Percentiles rank a stretch among this genome's conserved stretches.
phyloP scores from a whole-genome alignment of 331 rosid species.

The Telfairia occidentalis region DNA sequence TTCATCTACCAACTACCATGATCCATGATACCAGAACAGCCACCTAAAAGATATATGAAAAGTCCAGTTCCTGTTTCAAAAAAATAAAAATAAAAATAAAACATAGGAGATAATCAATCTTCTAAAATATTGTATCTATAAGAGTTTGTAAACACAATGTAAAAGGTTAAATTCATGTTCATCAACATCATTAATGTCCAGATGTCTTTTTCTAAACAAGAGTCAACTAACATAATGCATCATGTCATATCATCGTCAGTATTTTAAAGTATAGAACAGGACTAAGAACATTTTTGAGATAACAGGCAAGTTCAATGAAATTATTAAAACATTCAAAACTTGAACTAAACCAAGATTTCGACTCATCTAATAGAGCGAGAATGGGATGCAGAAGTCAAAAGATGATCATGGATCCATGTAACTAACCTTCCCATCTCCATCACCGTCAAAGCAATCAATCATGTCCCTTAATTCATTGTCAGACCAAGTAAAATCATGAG shows the following conservation, averaged over 20 bases:
- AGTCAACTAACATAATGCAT: background rate
- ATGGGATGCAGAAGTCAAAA: background rate
- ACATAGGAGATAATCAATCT: background rate
- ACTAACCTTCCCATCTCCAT: constrained; percentile 67
- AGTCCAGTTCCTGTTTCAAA: background rate
- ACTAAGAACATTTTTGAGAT: background rate
- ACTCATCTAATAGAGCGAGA: background rate
- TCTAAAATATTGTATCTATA: background rate
- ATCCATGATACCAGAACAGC: background rate
- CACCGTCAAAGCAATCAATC: constrained; percentile 69
- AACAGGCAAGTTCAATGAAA: background rate
- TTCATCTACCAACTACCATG: too few species aligned
- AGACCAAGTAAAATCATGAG: constrained; percentile 80
- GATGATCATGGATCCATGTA: background rate
- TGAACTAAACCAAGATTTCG: background rate
- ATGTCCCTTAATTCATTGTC: constrained; percentile 56
- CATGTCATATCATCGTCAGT: background rate
- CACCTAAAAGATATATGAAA: background rate
- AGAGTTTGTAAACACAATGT: background rate
- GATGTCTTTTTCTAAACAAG: background rate
- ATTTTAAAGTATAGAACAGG: background rate
- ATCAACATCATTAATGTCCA: background rate
- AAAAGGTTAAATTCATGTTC: background rate
- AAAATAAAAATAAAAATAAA: too few species aligned
- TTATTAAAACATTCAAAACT: background rate